Conservation (phyloP, 305 asterid species). For the Fraxinus platypoda region DNA sequence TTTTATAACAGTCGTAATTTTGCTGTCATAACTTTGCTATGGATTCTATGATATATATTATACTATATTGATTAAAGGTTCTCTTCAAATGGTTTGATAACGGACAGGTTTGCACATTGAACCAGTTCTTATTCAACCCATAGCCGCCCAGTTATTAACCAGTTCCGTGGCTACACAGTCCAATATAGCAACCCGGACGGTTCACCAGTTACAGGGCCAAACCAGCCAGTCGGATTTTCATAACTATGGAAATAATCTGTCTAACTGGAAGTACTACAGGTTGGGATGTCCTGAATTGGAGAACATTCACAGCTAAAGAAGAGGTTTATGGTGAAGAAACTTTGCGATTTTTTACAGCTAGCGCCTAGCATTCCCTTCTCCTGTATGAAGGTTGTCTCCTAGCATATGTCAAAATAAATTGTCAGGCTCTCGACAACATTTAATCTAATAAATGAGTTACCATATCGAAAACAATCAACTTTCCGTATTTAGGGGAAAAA, state of each 20-base stretch:
- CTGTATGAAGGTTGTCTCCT: not conserved
- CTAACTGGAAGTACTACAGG: not conserved
- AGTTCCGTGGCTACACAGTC: not conserved
- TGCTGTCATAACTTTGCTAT: not conserved
- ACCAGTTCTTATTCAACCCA: not conserved
- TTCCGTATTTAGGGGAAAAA: not conserved
- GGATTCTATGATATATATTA: not conserved
- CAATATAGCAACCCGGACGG: not conserved
- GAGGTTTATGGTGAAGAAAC: not conserved
- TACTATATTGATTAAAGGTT: not conserved
- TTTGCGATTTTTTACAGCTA: not conserved
- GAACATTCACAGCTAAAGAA: conserved; percentile 2
- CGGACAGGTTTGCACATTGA: not conserved
- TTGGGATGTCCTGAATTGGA: not conserved
- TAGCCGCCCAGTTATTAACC: not conserved
- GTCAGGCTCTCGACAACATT: not conserved
- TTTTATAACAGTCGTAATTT: not conserved
- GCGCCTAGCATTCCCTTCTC: not conserved
- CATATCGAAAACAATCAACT: not conserved
- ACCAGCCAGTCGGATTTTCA: not conserved
- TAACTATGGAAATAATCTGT: not conserved
- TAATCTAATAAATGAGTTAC: not conserved
- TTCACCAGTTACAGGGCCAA: not conserved
- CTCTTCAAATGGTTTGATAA: not conserved
- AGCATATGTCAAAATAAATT: not conserved